These are phyloP conservation scores for Euphrasia arctica DNA, from an alignment of 305 asterid species.

Conservation along the genomic window DNA sequence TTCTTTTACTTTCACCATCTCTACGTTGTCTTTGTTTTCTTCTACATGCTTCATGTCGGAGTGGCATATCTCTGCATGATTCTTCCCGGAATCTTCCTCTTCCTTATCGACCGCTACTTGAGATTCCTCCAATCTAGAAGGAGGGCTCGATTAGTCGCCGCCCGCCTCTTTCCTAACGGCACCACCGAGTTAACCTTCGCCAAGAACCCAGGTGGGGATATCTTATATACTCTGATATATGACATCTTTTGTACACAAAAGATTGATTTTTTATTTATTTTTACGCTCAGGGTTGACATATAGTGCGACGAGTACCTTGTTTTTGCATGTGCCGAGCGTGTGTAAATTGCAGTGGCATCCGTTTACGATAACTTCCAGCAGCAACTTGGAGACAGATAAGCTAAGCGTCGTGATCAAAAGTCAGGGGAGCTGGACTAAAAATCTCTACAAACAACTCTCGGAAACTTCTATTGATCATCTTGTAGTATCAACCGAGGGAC, in stretches of 20 bases:
- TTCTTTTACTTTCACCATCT: conserved; percentile 33
- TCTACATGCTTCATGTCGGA: conserved; percentile 75
- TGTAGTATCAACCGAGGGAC: conserved; percentile 60
- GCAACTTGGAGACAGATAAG: conserved; percentile 57
- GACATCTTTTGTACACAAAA: too few relatives aligned
- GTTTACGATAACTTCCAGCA: conserved; percentile 61
- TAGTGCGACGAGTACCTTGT: conserved; percentile 62
- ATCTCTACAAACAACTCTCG: conserved; percentile 43
- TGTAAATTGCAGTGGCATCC: conserved; percentile 96
- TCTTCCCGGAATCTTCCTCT: conserved; percentile 85
- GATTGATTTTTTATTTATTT: not conserved
- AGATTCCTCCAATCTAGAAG: conserved; percentile 69
- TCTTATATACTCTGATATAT: not conserved
- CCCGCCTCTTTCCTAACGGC: conserved; percentile 53
- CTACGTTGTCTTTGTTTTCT: conserved; percentile 30
- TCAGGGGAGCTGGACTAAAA: conserved; percentile 74
- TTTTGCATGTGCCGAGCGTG: conserved; percentile 60
- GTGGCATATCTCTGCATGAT: conserved; percentile 47
- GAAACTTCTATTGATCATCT: conserved; percentile 34
- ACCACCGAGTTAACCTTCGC: conserved; percentile 66
- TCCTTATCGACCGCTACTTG: conserved; percentile 68
- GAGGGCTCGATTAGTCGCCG: conserved; percentile 42
- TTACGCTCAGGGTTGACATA: conserved; percentile 39
- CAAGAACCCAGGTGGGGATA: conserved; percentile 47
- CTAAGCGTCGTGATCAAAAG: conserved; percentile 59